Evolutionary conservation across 75 land plant species (phyloP), one percentile per base, ranked within the genome.

Genomic region (Larix kaempferi): DNA sequence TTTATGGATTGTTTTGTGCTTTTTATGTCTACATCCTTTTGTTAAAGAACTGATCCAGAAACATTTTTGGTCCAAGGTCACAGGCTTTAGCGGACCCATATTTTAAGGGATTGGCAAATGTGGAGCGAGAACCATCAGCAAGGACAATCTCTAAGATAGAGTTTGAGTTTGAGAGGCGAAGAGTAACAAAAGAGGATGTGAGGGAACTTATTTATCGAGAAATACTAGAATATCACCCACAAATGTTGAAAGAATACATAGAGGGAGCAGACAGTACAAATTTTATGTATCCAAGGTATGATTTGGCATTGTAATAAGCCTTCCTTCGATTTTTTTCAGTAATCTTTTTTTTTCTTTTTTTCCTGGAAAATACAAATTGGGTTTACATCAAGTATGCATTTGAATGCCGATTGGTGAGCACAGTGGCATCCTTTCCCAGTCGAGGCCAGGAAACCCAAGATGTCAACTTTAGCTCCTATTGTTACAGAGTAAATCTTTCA

Each of bases 31-130:
- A 29, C 39, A 29, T 12, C 27, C 67, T 64, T 15, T 64, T 33
- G 39, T 64, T 64, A 29, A 64, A 64, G 35, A 64, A 35, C 23
- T 69, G 14, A 69, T 12, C 37, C 4, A 41, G 27, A 67, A 56
- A 27, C 26, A 64, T 39, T 83, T 39, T 29, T 81, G 77, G 26
- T 67, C 23, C 62, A 59, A 84, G 56, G 13, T 76, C 22, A 78
- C 84, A 96, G 99, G 99, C 99, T 78, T 82, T 96, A 83, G 94
- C 97, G 52, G 97, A 96, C 86, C 99, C 99, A 4, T 96, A 96
- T 81, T 96, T 96, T 76, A 89, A 80, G 78, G 87, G 91, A 22
- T 78, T 96, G 77, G 92, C 99, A 25, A 91, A 91, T 57, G 90
- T 96, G 75, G 94, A 92, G 77, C 86, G 97, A 44, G 99, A 96